Conservation (phyloP, 75 land plant genomes). For the Pinus taeda region DNA sequence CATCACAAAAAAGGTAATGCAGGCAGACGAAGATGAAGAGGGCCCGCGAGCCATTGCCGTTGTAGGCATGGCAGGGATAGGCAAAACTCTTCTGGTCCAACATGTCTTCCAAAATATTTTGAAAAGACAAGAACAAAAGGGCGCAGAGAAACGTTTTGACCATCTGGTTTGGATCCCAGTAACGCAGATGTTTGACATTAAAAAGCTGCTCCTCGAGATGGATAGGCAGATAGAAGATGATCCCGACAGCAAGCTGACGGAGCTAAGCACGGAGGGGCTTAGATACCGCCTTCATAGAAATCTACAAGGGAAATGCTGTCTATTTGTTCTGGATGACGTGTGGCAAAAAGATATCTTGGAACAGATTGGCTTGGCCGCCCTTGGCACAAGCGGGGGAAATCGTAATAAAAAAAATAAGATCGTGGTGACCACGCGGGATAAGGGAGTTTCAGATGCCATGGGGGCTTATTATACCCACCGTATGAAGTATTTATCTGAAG, state of each 20-base stretch:
- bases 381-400: no score
- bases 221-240: background rate
- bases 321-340: conserved; percentile 1
- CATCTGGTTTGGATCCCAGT: no score
- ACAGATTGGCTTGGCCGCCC: background rate
- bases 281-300: background rate
- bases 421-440: background rate
- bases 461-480: background rate
- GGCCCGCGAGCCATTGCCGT: no score
- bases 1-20: no score
- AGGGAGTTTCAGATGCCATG: background rate
- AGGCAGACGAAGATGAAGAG: no score
- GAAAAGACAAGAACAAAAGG: no score
- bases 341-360: background rate
- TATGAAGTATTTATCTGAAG: background rate
- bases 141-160: no score
- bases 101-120: no score
- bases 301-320: background rate
- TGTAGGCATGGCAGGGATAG: no score
- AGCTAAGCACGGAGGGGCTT: background rate
- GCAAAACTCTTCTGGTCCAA: no score
- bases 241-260: no score
- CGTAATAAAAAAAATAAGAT: background rate
- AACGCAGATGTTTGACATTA: no score
- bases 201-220: background rate